A percentile compares a stretch with the other conserved stretches of the same genome.
phyloP scores from a whole-genome alignment of 805 yeast genomes.

The Nadsonia fulvescens region DNA sequence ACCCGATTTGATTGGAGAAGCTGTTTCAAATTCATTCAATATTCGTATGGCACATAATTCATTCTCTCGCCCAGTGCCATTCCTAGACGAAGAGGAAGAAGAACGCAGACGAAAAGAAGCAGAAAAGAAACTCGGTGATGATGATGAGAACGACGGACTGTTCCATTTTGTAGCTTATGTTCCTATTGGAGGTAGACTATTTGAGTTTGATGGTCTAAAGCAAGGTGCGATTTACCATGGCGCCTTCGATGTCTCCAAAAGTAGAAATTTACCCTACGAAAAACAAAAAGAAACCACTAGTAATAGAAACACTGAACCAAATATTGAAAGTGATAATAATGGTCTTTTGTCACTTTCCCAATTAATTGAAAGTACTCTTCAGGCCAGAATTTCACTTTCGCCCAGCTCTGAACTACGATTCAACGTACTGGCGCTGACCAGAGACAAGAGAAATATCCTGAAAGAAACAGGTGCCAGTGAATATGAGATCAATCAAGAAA shows the following conservation, averaged over 20 bases:
- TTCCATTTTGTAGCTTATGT: conserved; percentile 46
- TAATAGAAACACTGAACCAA: conserved; percentile 27
- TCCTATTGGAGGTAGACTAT: conserved; percentile 26
- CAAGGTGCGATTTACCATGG: conserved; percentile 37
- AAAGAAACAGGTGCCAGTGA: conserved; percentile 22
- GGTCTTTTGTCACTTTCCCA: too few relatives aligned
- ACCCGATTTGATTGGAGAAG: conserved; percentile 39
- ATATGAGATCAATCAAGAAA: conserved; percentile 22
- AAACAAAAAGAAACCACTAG: conserved; percentile 22
- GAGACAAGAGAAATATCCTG: conserved; percentile 27
- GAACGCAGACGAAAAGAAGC: too few relatives aligned
- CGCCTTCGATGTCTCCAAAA: too few relatives aligned
- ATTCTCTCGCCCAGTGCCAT: conserved; percentile 35
- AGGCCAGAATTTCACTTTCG: conserved; percentile 28
- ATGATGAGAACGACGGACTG: conserved; percentile 30
- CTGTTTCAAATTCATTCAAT: conserved; percentile 38
- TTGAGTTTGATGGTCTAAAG: conserved; percentile 48
- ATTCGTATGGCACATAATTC: conserved; percentile 43
- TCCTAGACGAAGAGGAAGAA: conserved; percentile 30
- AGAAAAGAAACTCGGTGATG: conserved; percentile 6
- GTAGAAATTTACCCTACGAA: too few relatives aligned
- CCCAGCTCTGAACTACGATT: conserved; percentile 34
- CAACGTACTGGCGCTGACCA: conserved; percentile 34
- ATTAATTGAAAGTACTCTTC: conserved; percentile 26
- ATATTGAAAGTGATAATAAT: too few relatives aligned